These are phyloP conservation scores for Dovyalis caffra DNA, from an alignment of 345 rosid species.

Conservation along the genomic window DNA sequence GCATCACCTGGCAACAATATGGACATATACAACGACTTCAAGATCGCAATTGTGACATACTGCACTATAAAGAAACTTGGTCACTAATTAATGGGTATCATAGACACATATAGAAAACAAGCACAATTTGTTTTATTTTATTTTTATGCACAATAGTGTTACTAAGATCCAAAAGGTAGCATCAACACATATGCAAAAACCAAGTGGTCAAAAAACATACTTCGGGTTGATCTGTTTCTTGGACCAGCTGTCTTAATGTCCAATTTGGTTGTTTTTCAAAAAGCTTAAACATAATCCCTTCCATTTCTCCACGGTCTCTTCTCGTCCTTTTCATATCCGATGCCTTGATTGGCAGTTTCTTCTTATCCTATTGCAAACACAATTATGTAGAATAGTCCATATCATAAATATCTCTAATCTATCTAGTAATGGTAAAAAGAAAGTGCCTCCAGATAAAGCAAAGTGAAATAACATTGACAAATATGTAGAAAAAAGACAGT, in stretches of 20 bases:
- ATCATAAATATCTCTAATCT: neutral
- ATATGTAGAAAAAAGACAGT: conserved; percentile 22
- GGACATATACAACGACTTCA: neutral
- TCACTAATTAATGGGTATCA: neutral
- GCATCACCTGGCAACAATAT: neutral
- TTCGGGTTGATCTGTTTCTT: conserved; percentile 92
- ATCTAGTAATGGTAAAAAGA: neutral
- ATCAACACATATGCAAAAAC: neutral
- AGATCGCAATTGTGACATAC: neutral
- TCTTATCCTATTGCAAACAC: conserved; percentile 62
- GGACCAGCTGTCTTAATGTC: conserved; percentile 71
- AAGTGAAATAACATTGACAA: conserved; percentile 15
- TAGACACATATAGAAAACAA: neutral
- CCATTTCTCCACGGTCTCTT: conserved; percentile 84
- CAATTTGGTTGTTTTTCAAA: conserved; percentile 89
- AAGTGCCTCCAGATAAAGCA: conserved; percentile 11
- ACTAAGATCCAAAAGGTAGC: neutral
- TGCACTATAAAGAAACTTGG: neutral
- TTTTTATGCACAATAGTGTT: neutral
- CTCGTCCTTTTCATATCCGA: conserved; percentile 76
- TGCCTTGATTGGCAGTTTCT: conserved; percentile 52
- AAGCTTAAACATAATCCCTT: conserved; percentile 75
- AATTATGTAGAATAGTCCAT: conserved; percentile 7
- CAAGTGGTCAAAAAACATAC: conserved; percentile 35
- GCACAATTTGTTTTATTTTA: too few species aligned